Conservation (phyloP, 805 yeast genomes). For the Tetrapisispora namnaoensis region DNA sequence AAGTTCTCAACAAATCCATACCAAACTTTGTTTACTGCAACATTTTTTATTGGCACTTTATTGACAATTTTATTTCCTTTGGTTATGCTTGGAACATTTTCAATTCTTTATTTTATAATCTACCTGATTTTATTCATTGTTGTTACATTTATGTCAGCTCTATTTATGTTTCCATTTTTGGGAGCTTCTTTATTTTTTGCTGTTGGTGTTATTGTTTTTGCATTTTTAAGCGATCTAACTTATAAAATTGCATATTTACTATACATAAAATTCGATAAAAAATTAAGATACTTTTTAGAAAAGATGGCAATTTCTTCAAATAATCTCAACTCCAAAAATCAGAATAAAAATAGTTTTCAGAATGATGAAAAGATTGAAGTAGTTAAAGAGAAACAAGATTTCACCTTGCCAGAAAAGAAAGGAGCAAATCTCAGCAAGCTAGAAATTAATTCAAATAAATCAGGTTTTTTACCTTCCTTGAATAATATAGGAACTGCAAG, state of each 20-base stretch:
- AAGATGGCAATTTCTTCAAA: slow-evolving; percentile 1
- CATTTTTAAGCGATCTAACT: slow-evolving; percentile 22
- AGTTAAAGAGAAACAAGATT: not conserved
- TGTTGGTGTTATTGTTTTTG: slow-evolving; percentile 20
- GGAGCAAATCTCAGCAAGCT: too few relatives aligned
- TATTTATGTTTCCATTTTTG: slow-evolving; percentile 23
- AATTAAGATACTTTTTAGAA: slow-evolving; percentile 1
- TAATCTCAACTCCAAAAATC: not conserved
- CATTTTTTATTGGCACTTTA: not conserved
- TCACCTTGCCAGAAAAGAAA: not conserved
- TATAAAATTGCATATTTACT: slow-evolving; percentile 19
- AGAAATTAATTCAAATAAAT: not conserved
- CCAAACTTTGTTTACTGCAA: slow-evolving; percentile 10
- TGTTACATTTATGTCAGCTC: slow-evolving; percentile 15
- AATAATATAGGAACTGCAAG: slow-evolving; percentile 5
- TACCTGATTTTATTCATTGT: slow-evolving; percentile 17
- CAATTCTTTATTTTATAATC: slow-evolving; percentile 15
- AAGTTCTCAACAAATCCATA: slow-evolving; percentile 16
- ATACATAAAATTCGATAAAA: slow-evolving; percentile 15
- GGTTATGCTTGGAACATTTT: slow-evolving; percentile 15
- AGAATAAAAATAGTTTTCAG: not conserved
- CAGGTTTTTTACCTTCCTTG: not conserved
- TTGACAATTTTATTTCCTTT: not conserved
- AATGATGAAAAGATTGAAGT: not conserved
- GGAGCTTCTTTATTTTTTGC: slow-evolving; percentile 23